Base-by-base conservation (phyloP, 2,329 filamentous ascomycete species). In the Sclerotiophoma versabilis region DNA sequence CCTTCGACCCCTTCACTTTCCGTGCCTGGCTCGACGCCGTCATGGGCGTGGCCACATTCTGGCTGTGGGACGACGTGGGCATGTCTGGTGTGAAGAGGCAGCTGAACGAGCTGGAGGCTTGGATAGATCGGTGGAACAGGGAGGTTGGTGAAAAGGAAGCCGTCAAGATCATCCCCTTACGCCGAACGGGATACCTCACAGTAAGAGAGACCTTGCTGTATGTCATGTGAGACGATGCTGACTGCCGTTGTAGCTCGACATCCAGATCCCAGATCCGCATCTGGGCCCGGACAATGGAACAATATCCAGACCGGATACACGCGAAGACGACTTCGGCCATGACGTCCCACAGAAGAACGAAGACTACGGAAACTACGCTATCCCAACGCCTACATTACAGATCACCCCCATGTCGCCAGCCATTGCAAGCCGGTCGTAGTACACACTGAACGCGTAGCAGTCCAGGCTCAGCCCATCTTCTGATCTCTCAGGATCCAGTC, bases 21-120 rank as follows among this genome's bases (percentile, higher is more conserved):
- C 82, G 91, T 44, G 96, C 96, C 64, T 86, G 93, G 68, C 61
- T 96, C 0, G 95, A 99, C 74, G 85, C 86, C 11, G 73, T 91
- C 10, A 72, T 98, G 63, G 92, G 93, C 2, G 80, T 96, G 4
- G 76, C 92, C 27, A 98, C 95, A 0, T 91, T 93, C 19, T 99
- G 93, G 91, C 69, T 98, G 27, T 98, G 92, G 92, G 95, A 99
- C 54, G 93, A 98, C 71, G 67, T 93, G 19, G 92, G 93, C 1
- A 77, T 91, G 29, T 90, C 90, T 3, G 86, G 83, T 8, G 84
- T 89, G 54, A 98, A 98, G 78, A 79, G 81, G 19, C 83, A 87
- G 49, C 74, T 96, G 38, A 83, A 81, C 49, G 81, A 78, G 9
- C 77, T 97, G 15, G 95, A 99, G 76, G 75, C 74, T 30, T 96